phyloP scores from a whole-genome alignment of 176 grass and related monocot genomes.

The Musa schizocarpa region DNA sequence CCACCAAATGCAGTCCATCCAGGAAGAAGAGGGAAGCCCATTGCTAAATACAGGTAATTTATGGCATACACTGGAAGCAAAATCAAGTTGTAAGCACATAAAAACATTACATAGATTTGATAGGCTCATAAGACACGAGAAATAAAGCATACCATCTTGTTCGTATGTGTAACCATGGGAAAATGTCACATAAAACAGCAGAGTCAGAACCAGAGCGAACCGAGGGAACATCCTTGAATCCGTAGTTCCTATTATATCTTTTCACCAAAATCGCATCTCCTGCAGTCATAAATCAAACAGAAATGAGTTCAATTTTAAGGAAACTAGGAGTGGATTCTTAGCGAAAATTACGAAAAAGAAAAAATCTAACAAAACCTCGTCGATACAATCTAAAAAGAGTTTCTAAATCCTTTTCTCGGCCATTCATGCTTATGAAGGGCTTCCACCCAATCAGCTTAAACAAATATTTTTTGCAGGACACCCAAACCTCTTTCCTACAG shows the following conservation, averaged over 20 bases:
- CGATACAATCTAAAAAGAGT: neutral
- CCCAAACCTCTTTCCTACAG: neutral
- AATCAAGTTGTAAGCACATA: neutral
- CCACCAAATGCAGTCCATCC: conserved; percentile 67
- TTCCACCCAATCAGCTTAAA: neutral
- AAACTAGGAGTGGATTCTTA: too few relatives aligned
- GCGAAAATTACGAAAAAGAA: neutral
- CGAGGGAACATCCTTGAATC: neutral
- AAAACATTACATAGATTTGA: neutral
- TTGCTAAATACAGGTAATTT: conserved; percentile 57
- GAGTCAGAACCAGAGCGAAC: neutral
- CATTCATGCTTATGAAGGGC: too few relatives aligned
- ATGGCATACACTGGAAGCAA: conserved; percentile 73
- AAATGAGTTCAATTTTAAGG: neutral
- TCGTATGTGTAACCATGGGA: conserved; percentile 6
- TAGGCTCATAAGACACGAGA: too few relatives aligned
- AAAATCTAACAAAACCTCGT: neutral
- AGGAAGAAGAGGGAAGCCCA: conserved; percentile 66
- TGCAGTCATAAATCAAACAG: neutral
- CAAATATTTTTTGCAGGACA: neutral
- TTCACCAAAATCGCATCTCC: too few relatives aligned
- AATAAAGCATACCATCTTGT: conserved; percentile 1
- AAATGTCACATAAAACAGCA: neutral
- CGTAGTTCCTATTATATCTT: neutral
- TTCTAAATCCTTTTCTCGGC: too few relatives aligned